phyloP scores from a whole-genome alignment of 331 rosid genomes.

The Prunus yedoensis region DNA sequence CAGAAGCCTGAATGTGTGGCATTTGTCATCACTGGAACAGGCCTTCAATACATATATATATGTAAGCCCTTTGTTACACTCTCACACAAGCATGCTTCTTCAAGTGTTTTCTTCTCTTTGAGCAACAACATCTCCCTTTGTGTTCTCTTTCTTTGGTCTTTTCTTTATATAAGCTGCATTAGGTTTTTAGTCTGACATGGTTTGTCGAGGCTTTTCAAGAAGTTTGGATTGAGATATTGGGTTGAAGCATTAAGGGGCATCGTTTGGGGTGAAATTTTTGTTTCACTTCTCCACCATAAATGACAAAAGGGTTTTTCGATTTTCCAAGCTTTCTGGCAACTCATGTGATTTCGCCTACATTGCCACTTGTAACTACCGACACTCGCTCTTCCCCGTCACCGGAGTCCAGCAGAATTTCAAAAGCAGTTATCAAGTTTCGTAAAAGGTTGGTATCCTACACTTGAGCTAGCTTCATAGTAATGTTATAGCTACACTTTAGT shows the following conservation, averaged over 20 bases:
- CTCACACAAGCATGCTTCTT: not conserved
- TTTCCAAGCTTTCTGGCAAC: constrained; percentile 15
- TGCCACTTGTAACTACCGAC: constrained; percentile 17
- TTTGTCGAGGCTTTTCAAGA: not conserved
- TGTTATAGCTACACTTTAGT: too few species aligned
- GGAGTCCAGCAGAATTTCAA: constrained; percentile 38
- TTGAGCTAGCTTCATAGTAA: not conserved
- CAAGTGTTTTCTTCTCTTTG: not conserved
- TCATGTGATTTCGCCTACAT: constrained; percentile 11
- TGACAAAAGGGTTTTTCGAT: constrained; percentile 42
- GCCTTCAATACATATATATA: not conserved
- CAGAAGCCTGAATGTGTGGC: constrained; percentile 1
- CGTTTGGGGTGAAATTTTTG: not conserved
- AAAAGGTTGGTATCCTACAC: constrained; percentile 38
- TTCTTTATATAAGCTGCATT: not conserved
- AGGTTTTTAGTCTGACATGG: not conserved
- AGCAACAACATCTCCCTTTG: not conserved
- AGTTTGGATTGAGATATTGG: not conserved
- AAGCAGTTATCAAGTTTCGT: constrained; percentile 45
- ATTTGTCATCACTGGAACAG: not conserved
- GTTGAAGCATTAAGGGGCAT: not conserved
- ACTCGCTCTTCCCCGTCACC: constrained; percentile 47
- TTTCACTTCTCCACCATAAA: constrained; percentile 42
- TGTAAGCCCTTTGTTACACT: not conserved
- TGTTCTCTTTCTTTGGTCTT: too few species aligned